Evolutionary conservation across 2,329 filamentous ascomycete species (phyloP).

Genomic region (Trichoderma harzianum): DNA sequence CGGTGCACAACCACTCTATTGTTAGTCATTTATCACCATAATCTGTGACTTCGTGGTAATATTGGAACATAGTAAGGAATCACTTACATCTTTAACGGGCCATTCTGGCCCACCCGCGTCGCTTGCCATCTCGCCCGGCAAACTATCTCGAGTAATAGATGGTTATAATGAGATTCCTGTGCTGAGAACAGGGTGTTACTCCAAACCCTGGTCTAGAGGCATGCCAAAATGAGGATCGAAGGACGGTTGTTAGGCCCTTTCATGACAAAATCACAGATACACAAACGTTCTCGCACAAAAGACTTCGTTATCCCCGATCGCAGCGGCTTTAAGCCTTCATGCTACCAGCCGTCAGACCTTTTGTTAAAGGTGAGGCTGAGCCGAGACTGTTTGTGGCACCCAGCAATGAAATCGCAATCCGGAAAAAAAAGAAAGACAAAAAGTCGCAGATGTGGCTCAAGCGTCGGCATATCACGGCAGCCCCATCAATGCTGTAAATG

Average conservation of each 20-base stretch:
- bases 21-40: neutral
- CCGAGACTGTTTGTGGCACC: neutral
- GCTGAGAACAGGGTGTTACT: neutral
- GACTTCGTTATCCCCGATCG: neutral
- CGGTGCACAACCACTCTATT: neutral
- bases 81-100: constrained; percentile 46
- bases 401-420: neutral
- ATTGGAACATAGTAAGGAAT: neutral
- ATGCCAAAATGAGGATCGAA: neutral
- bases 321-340: neutral
- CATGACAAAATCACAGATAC: neutral
- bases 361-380: neutral
- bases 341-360: neutral
- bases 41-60: neutral
- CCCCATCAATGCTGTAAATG: neutral
- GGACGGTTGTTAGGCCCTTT: neutral
- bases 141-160: neutral
- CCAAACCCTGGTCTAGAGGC: neutral
- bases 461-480: neutral
- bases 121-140: constrained; percentile 38
- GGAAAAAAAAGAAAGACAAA: neutral
- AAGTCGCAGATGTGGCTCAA: neutral
- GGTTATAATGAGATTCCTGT: neutral
- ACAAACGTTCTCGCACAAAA: neutral
- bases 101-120: constrained; percentile 39